Conservation (phyloP, 139 green algal genomes). For the Chlorella sp. region DNA sequence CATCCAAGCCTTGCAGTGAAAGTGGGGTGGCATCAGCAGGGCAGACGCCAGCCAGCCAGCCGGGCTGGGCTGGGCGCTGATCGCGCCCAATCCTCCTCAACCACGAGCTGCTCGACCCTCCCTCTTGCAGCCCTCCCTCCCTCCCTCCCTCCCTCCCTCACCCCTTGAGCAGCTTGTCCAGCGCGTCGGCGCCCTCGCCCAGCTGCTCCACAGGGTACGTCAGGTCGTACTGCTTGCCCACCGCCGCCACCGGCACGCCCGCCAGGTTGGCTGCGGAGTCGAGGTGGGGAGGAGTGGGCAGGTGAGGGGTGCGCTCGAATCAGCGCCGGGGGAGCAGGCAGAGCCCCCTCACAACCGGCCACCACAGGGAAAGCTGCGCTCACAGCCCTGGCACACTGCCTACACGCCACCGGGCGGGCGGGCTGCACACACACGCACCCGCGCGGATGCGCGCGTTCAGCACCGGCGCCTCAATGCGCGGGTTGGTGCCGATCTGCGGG, state of each 20-base stretch:
- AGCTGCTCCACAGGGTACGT: conserved; percentile 93
- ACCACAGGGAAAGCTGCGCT: too few relatives aligned
- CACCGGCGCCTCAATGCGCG: conserved; percentile 92
- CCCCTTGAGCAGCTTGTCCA: conserved; percentile 70
- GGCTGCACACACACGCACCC: background rate
- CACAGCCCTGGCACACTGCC: too few relatives aligned
- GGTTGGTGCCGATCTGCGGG: conserved; percentile 88
- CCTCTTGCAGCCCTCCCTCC: background rate
- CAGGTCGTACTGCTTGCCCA: conserved; percentile 86
- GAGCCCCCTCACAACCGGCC: background rate
- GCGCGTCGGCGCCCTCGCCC: conserved; percentile 69
- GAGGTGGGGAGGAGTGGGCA: background rate
- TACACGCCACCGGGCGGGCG: too few relatives aligned
- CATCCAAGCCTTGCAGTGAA: background rate
- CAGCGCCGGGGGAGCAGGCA: too few relatives aligned
- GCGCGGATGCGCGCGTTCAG: conserved; percentile 94
- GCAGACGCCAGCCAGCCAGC: too few relatives aligned
- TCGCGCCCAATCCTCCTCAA: too few relatives aligned
- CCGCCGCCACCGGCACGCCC: conserved; percentile 67
- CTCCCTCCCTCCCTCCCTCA: background rate
- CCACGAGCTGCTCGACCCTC: too few relatives aligned
- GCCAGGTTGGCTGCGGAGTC: conserved; percentile 45
- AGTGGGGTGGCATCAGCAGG: background rate
- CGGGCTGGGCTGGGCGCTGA: too few relatives aligned
- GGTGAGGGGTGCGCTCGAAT: background rate